Evolutionary conservation across 129 eudicot genomes (phyloP).

Genomic region (Rutidosis leptorrhynchoides): DNA sequence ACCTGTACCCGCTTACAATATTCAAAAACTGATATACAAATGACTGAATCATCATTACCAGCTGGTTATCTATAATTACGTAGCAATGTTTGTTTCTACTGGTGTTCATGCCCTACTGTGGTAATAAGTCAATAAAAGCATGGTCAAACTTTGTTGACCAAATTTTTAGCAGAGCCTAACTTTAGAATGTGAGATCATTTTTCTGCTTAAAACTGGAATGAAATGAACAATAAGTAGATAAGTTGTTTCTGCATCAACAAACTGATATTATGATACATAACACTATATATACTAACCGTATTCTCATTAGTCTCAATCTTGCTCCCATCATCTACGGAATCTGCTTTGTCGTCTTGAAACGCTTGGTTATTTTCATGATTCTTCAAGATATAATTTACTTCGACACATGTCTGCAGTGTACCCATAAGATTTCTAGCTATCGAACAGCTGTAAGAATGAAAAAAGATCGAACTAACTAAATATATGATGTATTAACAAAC

Average conservation of each 20-base stretch:
- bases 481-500: not conserved
- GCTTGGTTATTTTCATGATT: slow-evolving; percentile 41
- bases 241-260: not conserved
- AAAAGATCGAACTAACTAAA: not conserved
- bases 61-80: no score
- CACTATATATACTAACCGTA: slow-evolving; percentile 38
- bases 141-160: no score
- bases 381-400: slow-evolving; percentile 58
- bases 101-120: no score
- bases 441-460: slow-evolving; percentile 57
- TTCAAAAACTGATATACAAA: no score
- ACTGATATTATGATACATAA: not conserved
- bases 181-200: no score
- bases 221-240: no score
- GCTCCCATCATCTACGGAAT: slow-evolving; percentile 36
- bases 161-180: no score
- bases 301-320: slow-evolving; percentile 45
- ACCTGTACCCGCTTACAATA: no score
- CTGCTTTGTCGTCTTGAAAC: slow-evolving; percentile 38
- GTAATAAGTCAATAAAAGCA: no score
- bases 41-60: no score
- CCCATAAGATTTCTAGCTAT: slow-evolving; percentile 71
- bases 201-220: no score
- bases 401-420: slow-evolving; percentile 66
- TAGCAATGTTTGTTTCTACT: no score